These are phyloP conservation scores for Artemisia tridentata DNA, from an alignment of 129 eudicot species.

Conservation along the genomic window DNA sequence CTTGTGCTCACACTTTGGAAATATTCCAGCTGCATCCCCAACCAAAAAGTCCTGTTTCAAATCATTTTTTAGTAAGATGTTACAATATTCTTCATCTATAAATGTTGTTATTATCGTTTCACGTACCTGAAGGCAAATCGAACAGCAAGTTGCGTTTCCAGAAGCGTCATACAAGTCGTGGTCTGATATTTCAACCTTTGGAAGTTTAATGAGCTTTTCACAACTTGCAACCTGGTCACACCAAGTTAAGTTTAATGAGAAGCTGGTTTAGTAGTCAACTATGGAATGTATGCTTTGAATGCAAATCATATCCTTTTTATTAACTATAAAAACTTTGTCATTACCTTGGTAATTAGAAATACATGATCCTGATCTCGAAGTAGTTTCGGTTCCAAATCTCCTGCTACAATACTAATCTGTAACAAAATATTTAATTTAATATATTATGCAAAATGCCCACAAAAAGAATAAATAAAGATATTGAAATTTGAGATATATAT, in stretches of 20 bases:
- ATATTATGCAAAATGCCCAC: not conserved
- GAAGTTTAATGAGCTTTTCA: conserved; percentile 35
- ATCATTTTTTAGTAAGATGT: not conserved
- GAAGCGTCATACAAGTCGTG: conserved; percentile 21
- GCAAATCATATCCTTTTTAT: not conserved
- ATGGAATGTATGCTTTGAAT: conserved; percentile 18
- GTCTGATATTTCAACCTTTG: conserved; percentile 30
- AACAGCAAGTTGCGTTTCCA: conserved; percentile 34
- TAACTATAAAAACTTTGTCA: not conserved
- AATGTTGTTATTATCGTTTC: not conserved
- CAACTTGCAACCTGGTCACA: conserved; percentile 29
- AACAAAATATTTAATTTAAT: conserved; percentile 9
- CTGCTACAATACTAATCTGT: conserved; percentile 28
- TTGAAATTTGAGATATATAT: not conserved
- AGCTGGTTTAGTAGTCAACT: not conserved
- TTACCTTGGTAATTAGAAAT: conserved; percentile 31
- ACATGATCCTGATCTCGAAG: conserved; percentile 32
- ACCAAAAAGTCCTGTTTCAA: conserved; percentile 31
- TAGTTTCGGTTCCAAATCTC: conserved; percentile 29
- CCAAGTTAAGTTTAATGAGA: conserved; percentile 4
- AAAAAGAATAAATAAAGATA: not conserved
- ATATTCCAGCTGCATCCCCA: conserved; percentile 34
- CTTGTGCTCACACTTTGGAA: conserved; percentile 34
- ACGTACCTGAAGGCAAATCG: conserved; percentile 37
- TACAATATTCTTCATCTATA: not conserved